phyloP scores from a whole-genome alignment of 306 rosid species.

The Dicorynia guianensis region DNA sequence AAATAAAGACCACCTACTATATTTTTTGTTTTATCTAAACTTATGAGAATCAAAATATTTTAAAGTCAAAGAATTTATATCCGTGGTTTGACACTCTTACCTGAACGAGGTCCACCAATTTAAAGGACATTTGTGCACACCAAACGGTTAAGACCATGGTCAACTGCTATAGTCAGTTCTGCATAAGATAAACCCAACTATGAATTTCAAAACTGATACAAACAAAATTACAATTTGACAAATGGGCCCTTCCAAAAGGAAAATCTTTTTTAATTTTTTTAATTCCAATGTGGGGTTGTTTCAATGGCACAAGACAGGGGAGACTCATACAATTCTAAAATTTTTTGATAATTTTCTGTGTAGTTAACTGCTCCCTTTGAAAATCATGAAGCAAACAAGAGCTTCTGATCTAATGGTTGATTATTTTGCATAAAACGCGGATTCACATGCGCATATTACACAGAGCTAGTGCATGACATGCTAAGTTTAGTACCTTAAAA shows the following conservation, averaged over 20 bases:
- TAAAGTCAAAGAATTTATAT: too few relatives aligned
- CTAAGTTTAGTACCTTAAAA: constrained; percentile 48
- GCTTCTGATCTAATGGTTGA: constrained; percentile 49
- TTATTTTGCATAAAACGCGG: constrained; percentile 81
- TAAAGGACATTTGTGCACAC: constrained; percentile 4
- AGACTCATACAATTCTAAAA: constrained; percentile 41
- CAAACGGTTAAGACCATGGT: constrained; percentile 41
- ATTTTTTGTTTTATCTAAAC: too few relatives aligned
- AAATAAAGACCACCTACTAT: too few relatives aligned
- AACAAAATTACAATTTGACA: constrained; percentile 44
- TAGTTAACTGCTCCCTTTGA: constrained; percentile 94
- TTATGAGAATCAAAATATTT: too few relatives aligned
- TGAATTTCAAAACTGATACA: constrained; percentile 40
- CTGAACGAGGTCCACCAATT: constrained; percentile 33
- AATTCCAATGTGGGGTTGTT: constrained; percentile 69
- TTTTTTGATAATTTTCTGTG: constrained; percentile 48
- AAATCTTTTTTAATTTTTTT: constrained; percentile 39
- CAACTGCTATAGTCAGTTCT: constrained; percentile 46
- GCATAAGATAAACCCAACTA: constrained; percentile 31
- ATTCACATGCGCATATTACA: constrained; percentile 74
- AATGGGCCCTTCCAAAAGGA: constrained; percentile 45
- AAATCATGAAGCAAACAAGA: constrained; percentile 85
- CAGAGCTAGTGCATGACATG: constrained; percentile 43
- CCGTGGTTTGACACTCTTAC: too few relatives aligned
- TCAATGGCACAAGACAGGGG: constrained; percentile 66